A percentile compares a stretch with the other conserved stretches of the same genome.
These are phyloP conservation scores for Metschnikowia cubensis DNA, from an alignment of 805 yeast genomes.

Conservation along the genomic window DNA sequence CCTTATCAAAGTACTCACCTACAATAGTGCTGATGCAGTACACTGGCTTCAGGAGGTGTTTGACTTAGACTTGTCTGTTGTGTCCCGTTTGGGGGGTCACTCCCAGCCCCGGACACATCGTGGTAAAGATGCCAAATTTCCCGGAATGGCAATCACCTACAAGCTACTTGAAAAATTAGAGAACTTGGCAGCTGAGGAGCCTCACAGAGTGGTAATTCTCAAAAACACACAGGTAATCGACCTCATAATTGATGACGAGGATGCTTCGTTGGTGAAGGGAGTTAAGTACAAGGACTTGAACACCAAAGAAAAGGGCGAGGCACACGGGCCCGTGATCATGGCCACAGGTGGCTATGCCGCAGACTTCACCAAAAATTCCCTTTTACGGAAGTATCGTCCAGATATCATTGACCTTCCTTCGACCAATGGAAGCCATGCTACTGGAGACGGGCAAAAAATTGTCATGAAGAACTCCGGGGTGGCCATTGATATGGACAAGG, in stretches of 20 bases:
- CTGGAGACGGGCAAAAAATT: slow-evolving; percentile 61
- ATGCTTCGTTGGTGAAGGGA: slow-evolving; percentile 12
- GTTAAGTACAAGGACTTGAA: slow-evolving; percentile 30
- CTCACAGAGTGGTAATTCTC: slow-evolving; percentile 31
- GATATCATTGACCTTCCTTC: slow-evolving; percentile 54
- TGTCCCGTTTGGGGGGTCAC: slow-evolving; percentile 81
- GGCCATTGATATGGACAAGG: slow-evolving; percentile 60
- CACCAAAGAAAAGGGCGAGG: slow-evolving; percentile 27
- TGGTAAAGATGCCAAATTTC: slow-evolving; percentile 61
- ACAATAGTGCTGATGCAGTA: slow-evolving; percentile 62
- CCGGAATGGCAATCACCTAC: slow-evolving; percentile 64
- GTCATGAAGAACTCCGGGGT: slow-evolving; percentile 48
- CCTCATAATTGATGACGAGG: slow-evolving; percentile 31
- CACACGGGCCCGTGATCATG: slow-evolving; percentile 56
- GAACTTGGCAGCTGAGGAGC: slow-evolving; percentile 26
- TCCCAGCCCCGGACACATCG: slow-evolving; percentile 78
- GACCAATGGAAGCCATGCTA: slow-evolving; percentile 59
- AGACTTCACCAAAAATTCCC: slow-evolving; percentile 50
- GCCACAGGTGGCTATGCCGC: slow-evolving; percentile 70
- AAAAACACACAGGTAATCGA: slow-evolving; percentile 34
- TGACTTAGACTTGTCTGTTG: slow-evolving; percentile 58
- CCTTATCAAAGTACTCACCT: slow-evolving; percentile 56
- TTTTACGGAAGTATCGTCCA: slow-evolving; percentile 54
- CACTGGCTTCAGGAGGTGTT: slow-evolving; percentile 69
- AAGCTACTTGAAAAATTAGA: slow-evolving; percentile 23